phyloP scores from a whole-genome alignment of 306 rosid species.

The Albizia julibrissin region DNA sequence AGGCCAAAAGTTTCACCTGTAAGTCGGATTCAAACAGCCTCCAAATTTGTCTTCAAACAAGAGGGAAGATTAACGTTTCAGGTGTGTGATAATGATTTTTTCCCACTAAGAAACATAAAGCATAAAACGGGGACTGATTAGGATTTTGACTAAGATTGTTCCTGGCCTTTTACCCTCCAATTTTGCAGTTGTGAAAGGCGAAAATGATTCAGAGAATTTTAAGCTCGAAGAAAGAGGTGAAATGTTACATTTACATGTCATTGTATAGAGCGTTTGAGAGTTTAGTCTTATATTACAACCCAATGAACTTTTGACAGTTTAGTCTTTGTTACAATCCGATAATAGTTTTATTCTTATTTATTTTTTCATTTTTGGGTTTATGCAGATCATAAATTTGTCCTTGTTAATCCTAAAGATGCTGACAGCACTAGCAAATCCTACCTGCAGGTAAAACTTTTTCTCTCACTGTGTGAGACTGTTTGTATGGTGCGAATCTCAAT shows the following conservation, averaged over 20 bases:
- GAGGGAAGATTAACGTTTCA: not conserved
- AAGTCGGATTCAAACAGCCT: not conserved
- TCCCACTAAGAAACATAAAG: not conserved
- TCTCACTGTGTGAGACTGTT: not conserved
- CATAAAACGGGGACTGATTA: not conserved
- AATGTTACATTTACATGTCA: not conserved
- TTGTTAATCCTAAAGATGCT: conserved; percentile 72
- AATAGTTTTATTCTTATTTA: not conserved
- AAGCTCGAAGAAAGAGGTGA: conserved; percentile 38
- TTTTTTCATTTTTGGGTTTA: not conserved
- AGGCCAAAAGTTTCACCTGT: not conserved
- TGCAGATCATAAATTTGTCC: conserved; percentile 54
- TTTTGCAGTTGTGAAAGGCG: not conserved
- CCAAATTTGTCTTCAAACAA: not conserved
- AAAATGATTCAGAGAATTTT: conserved; percentile 24
- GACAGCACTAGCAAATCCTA: conserved; percentile 46
- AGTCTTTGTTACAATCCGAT: not conserved
- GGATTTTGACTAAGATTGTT: not conserved
- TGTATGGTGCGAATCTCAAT: not conserved
- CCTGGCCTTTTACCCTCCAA: not conserved
- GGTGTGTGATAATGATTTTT: not conserved
- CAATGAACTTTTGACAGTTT: not conserved
- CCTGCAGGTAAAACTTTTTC: conserved; percentile 58
- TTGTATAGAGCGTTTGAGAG: not conserved
- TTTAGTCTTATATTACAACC: not conserved